phyloP scores from a whole-genome alignment of 164 flowering plant genomes.

The Vitis labrusca region DNA sequence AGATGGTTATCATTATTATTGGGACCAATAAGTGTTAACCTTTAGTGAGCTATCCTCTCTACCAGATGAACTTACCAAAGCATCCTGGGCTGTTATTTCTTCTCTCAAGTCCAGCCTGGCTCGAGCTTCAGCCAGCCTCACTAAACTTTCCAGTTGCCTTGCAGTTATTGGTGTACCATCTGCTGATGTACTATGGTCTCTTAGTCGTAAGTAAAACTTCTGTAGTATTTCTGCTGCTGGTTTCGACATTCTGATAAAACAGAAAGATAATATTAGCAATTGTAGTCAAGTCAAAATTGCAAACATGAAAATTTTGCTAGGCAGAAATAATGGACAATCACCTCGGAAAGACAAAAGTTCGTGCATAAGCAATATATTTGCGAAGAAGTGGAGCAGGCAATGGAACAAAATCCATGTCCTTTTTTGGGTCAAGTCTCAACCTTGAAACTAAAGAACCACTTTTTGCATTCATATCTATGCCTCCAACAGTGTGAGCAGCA shows the following conservation, averaged over 20 bases:
- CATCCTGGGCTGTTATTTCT: constrained; percentile 94
- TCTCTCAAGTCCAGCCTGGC: constrained; percentile 91
- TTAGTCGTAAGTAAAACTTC: constrained; percentile 75
- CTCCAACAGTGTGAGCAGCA: constrained; percentile 38
- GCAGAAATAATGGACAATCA: constrained; percentile 22
- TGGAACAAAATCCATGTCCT: constrained; percentile 73
- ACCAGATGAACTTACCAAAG: constrained; percentile 54
- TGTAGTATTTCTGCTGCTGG: constrained; percentile 91
- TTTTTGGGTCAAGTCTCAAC: constrained; percentile 71
- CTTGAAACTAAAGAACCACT: constrained; percentile 71
- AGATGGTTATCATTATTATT: too few relatives aligned
- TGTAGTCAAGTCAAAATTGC: neutral
- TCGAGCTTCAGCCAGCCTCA: constrained; percentile 95
- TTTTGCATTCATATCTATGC: constrained; percentile 32
- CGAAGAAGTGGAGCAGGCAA: constrained; percentile 86
- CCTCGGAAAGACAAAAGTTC: constrained; percentile 86
- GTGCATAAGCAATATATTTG: constrained; percentile 96
- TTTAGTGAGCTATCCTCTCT: neutral
- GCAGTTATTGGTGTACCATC: constrained; percentile 99
- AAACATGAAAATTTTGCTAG: constrained; percentile 6
- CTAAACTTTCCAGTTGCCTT: constrained; percentile 94
- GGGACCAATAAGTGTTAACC: neutral
- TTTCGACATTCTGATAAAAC: constrained; percentile 68
- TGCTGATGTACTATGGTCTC: constrained; percentile 83
- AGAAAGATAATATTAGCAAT: neutral